Evolutionary conservation across 768 basidiomycete genomes (phyloP).

Genomic region (Candolleomyces efflorescens): DNA sequence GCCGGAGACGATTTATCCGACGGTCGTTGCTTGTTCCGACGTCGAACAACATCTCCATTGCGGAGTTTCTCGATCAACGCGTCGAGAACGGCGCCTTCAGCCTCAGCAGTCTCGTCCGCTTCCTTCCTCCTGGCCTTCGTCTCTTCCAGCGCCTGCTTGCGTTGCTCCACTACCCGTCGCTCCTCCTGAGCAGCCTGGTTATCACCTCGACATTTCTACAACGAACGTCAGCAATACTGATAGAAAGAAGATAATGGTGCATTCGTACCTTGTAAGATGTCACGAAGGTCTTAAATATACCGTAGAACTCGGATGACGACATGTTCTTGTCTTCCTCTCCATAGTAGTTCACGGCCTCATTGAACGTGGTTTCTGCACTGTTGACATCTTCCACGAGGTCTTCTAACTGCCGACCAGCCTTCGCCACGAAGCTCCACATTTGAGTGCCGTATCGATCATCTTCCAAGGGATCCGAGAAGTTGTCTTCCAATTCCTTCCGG

Average conservation of each 20-base stretch:
- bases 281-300: constrained; percentile 94
- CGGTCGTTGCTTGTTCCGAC: constrained; percentile 44
- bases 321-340: constrained; percentile 90
- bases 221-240: neutral
- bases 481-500: constrained; percentile 71
- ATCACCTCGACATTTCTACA: constrained; percentile 82
- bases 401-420: constrained; percentile 69
- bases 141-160: constrained; percentile 65
- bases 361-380: constrained; percentile 77
- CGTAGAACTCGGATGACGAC: constrained; percentile 91
- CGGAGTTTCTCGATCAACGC: constrained; percentile 66
- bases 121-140: constrained; percentile 53
- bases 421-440: constrained; percentile 88
- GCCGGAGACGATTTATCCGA: constrained; percentile 27
- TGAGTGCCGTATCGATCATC: constrained; percentile 80
- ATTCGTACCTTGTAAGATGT: constrained; percentile 79
- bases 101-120: constrained; percentile 38
- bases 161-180: constrained; percentile 58
- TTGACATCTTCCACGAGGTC: constrained; percentile 86
- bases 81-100: constrained; percentile 62
- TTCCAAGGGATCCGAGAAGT: constrained; percentile 70
- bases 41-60: constrained; percentile 63
- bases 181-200: constrained; percentile 77
- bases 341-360: constrained; percentile 84
- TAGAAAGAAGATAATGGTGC: neutral